Evolutionary conservation across 202 grass and related monocot species (phyloP), one percentile per base, ranked within the genome.

Genomic region (Setaria viridis): DNA sequence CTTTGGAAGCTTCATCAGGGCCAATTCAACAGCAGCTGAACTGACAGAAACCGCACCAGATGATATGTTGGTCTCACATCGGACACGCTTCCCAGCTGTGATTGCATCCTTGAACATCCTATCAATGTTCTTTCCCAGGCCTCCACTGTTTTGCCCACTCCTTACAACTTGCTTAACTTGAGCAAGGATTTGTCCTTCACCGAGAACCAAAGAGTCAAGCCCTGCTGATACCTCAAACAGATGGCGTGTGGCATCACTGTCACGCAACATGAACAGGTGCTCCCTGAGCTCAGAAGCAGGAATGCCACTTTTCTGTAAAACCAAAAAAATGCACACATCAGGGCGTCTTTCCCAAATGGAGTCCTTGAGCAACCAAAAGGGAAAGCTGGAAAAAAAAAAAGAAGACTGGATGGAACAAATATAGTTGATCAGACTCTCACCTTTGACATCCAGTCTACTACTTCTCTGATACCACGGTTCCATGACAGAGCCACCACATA

Each of bases 41-140:
- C 94, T 96, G 74, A 96, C 94, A 84, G 91, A 96, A 39, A 96
- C 94, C 7, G 94, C 94, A 67, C 94, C 94, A 53, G 91, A 85
- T 47, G 94, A 96, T 87, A 96, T 96, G 66, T 96, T 96, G 17
- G 91, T 96, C 59, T 96, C 94, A 8, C 88, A 83, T 21, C 94
- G 87, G 43, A 96, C 94, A 21, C 91, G 91, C 72, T 96, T 96
- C 69, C 94, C 94, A 34, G 94, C 91, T 45, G 94, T 93, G 78
- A 96, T 96, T 70, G 94, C 94, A 66, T 93, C 94, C 85, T 96
- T 96, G 94, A 96, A 96, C 94, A 96, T 96, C 78, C 94, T 86
- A 78, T 96, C 94, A 10, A 96, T 96, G 87, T 96, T 96, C 88
- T 96, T 96, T 43, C 94, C 94, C 45, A 96, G 67, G 20, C 94